Percentiles rank a stretch among this genome's conserved stretches.
phyloP scores from a whole-genome alignment of 805 yeast species.

The Candida stauntonica region DNA sequence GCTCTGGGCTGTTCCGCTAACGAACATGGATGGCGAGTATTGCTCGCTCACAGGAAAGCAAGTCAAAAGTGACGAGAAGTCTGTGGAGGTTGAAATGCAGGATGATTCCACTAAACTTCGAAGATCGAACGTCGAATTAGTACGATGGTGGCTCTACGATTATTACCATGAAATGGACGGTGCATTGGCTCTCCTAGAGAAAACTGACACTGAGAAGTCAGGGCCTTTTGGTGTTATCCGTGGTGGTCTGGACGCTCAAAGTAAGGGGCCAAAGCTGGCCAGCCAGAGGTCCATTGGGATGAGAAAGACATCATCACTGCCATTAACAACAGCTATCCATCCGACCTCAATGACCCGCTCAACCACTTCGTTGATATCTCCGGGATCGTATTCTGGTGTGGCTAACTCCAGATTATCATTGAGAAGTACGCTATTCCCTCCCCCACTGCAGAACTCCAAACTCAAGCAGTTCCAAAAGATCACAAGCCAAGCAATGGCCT shows the following conservation, averaged over 20 bases:
- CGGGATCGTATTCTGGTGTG: too few relatives aligned
- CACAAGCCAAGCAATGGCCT: background rate
- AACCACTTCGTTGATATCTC: too few relatives aligned
- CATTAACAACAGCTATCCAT: too few relatives aligned
- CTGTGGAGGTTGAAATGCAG: constrained; percentile 7
- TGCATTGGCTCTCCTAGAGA: constrained; percentile 47
- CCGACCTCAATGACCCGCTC: too few relatives aligned
- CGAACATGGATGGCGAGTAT: constrained; percentile 38
- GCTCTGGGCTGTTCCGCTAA: constrained; percentile 59
- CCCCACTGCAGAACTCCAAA: too few relatives aligned
- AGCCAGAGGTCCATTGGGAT: background rate
- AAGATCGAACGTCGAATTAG: constrained; percentile 61
- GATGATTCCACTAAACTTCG: constrained; percentile 30
- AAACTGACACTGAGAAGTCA: background rate
- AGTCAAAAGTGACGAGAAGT: constrained; percentile 6
- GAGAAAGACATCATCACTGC: background rate
- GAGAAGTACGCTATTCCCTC: too few relatives aligned
- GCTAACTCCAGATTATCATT: background rate
- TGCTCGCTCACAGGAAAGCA: constrained; percentile 18
- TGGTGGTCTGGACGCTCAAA: too few relatives aligned
- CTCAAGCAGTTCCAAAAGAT: constrained; percentile 7
- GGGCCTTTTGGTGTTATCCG: constrained; percentile 22
- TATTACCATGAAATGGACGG: constrained; percentile 75
- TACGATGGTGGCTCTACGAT: constrained; percentile 24
- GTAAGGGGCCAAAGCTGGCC: too few relatives aligned